Conservation (phyloP, 139 green algal species). For the Pseudopediastrum boryanum region DNA sequence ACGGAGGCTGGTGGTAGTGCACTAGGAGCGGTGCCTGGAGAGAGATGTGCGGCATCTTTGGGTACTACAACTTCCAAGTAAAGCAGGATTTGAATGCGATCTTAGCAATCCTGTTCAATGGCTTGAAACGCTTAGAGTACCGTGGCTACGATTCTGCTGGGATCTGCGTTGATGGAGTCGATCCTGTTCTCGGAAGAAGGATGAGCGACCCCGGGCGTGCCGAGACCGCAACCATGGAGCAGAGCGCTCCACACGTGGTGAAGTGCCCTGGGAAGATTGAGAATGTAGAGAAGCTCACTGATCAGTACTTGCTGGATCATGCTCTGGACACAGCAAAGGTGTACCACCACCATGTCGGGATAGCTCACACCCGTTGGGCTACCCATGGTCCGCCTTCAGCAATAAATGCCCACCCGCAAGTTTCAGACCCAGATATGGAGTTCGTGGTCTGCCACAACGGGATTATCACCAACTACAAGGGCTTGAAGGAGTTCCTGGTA, state of each 20-base stretch:
- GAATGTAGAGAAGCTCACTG: constrained; percentile 71
- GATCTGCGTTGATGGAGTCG: constrained; percentile 81
- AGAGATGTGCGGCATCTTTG: constrained; percentile 93
- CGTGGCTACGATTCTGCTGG: constrained; percentile 96
- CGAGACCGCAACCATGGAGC: not conserved
- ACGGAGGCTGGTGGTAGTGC: no score
- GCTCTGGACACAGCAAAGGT: constrained; percentile 10
- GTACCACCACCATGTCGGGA: constrained; percentile 72
- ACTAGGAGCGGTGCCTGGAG: no score
- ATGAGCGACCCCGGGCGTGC: not conserved
- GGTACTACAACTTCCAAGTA: constrained; percentile 90
- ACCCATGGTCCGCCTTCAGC: constrained; percentile 89
- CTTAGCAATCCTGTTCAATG: constrained; percentile 87
- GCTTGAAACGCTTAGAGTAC: constrained; percentile 95
- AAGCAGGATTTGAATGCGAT: constrained; percentile 67
- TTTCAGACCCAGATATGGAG: constrained; percentile 73
- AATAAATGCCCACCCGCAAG: constrained; percentile 92
- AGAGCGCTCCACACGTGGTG: constrained; percentile 41
- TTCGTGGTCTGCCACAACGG: constrained; percentile 99
- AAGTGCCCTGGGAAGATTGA: constrained; percentile 93
- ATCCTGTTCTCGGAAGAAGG: constrained; percentile 20
- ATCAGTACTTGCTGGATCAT: constrained; percentile 32
- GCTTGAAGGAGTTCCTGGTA: constrained; percentile 89
- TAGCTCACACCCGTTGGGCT: constrained; percentile 98
- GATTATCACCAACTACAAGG: constrained; percentile 99